Evolutionary conservation across 495 filamentous ascomycete species (phyloP), one percentile per base, ranked within the genome.

Genomic region (Bacidia gigantensis): DNA sequence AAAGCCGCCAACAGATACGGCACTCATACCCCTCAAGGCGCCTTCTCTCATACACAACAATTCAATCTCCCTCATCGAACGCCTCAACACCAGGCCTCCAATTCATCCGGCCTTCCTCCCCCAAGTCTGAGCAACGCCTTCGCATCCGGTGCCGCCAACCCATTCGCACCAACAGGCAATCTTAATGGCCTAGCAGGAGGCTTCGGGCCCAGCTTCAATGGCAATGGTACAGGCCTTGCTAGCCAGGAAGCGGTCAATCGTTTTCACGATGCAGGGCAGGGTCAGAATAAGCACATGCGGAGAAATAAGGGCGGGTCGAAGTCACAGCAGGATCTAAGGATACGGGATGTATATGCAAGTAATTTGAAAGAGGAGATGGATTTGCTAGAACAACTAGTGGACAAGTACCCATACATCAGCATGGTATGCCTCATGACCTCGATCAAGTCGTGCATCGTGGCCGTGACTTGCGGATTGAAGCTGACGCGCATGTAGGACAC

Each of bases 321-420:
- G 43, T 73, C 67, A 39, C 65, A 73, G 35, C 73, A 72, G 23
- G 84, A 86, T 63, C 73, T 77, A 24, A 72, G 88, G 65, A 96
- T 97, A 77, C 76, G 89, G 47, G 92, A 98, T 62, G 92, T 98
- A 17, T 98, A 90, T 90, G 83, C 79, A 58, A 76, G 84, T 53
- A 96, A 97, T 62, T 69, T 97, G 51, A 77, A 82, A n/a, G 82
- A 89, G 58, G 92, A 98, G 69, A 86, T 98, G 80, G 78, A 75
- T 3, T 65, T 80, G 23, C 65, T 98, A 56, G 74, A 93, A 60
- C 73, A 80, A 40, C 67, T 97, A 62, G 77, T 95, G 46, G 86
- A 95, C 47, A 84, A 82, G 54, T 97, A 89, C 67, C 87, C 88
- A 24, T 97, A 89, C 62, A 86, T 97, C 65, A 86, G 87, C 63